These are phyloP conservation scores for Coemansia sp. DNA, from an alignment of 192 early-diverging fungal species.

Conservation along the genomic window DNA sequence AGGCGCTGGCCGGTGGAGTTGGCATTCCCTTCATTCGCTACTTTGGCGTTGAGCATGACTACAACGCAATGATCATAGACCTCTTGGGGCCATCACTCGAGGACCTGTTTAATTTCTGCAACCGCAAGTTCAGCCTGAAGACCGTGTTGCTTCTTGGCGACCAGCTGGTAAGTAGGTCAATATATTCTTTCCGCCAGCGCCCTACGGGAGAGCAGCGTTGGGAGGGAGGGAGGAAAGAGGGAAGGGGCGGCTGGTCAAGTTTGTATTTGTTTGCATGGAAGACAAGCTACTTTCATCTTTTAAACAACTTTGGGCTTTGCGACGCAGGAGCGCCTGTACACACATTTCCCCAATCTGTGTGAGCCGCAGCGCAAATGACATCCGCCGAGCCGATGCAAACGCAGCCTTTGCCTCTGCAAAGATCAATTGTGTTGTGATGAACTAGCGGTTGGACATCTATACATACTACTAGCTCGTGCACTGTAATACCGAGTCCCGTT, in stretches of 20 bases:
- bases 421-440: background rate
- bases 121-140: conserved; percentile 84
- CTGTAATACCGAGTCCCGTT: background rate
- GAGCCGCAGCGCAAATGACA: background rate
- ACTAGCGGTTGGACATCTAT: background rate
- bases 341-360: background rate
- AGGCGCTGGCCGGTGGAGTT: conserved; percentile 86
- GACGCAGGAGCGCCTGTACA: background rate
- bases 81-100: conserved; percentile 89
- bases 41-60: conserved; percentile 80
- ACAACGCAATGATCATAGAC: conserved; percentile 86
- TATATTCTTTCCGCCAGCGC: background rate
- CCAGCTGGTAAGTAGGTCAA: conserved; percentile 62
- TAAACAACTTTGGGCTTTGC: background rate
- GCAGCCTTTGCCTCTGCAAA: background rate
- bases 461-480: background rate
- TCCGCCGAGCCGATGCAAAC: background rate
- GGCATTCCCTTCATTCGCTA: conserved; percentile 87
- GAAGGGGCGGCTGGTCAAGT: background rate
- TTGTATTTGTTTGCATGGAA: background rate
- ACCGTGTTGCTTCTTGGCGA: conserved; percentile 84
- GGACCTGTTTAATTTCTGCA: conserved; percentile 87
- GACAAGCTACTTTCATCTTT: background rate
- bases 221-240: too few species aligned
- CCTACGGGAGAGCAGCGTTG: background rate